phyloP scores from a whole-genome alignment of 345 rosid species.

The Linum lewisii region DNA sequence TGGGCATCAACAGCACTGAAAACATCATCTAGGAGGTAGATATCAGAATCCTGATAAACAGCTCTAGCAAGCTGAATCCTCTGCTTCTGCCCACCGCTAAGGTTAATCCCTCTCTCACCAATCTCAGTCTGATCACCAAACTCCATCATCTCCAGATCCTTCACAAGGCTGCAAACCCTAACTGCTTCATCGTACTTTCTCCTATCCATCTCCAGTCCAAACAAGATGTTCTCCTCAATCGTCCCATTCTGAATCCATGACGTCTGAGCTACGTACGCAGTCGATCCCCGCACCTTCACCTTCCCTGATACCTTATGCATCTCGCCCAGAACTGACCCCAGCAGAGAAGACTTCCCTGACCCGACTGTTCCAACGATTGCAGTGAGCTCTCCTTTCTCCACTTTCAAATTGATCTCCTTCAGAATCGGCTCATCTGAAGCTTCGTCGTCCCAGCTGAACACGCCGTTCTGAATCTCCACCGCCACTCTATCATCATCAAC shows the following conservation, averaged over 20 bases:
- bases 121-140: constrained; percentile 90
- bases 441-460: constrained; percentile 81
- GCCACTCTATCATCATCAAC: constrained; percentile 45
- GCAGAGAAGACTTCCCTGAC: constrained; percentile 81
- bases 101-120: constrained; percentile 95
- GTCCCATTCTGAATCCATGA: constrained; percentile 95
- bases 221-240: constrained; percentile 72
- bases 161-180: constrained; percentile 69
- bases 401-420: constrained; percentile 46
- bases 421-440: constrained; percentile 35
- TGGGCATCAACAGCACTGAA: constrained; percentile 98
- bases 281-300: constrained; percentile 70
- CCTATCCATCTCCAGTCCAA: constrained; percentile 67
- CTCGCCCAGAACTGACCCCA: constrained; percentile 87
- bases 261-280: constrained; percentile 91
- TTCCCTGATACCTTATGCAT: constrained; percentile 79
- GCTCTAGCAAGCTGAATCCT: constrained; percentile 90
- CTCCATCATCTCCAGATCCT: constrained; percentile 93
- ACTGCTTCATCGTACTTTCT: constrained; percentile 52
- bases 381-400: constrained; percentile 69
- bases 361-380: constrained; percentile 94
- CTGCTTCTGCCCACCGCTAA: constrained; percentile 98
- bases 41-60: constrained; percentile 81
- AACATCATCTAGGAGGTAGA: constrained; percentile 85
- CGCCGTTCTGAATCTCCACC: constrained; percentile 60